Conservation (phyloP, 208 protist species). For the Trypanosoma lewisi region DNA sequence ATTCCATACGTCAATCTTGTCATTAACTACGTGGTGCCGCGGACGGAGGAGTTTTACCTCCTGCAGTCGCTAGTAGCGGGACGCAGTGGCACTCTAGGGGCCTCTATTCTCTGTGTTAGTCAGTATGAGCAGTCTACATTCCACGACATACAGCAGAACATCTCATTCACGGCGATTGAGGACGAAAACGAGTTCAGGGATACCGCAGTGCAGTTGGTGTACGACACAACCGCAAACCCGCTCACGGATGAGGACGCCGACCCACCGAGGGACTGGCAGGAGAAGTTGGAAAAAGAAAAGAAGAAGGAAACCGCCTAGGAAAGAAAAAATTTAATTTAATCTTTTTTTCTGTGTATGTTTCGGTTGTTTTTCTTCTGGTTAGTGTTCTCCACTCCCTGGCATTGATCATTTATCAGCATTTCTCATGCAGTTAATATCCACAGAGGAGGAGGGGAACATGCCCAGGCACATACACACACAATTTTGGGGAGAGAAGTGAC, state of each 20-base stretch:
- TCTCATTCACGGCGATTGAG: slow-evolving; percentile 60
- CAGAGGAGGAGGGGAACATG: not conserved
- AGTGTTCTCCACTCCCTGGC: not conserved
- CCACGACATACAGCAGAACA: slow-evolving; percentile 55
- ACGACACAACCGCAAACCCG: slow-evolving; percentile 70
- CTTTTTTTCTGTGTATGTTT: not conserved
- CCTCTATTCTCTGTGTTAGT: slow-evolving; percentile 79
- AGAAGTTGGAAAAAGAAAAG: slow-evolving; percentile 56
- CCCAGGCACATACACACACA: not conserved
- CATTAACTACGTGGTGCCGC: slow-evolving; percentile 83
- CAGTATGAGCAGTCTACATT: slow-evolving; percentile 44
- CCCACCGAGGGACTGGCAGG: slow-evolving; percentile 74
- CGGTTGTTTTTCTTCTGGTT: not conserved
- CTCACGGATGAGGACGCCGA: slow-evolving; percentile 75
- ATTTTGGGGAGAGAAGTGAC: not conserved
- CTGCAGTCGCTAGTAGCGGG: slow-evolving; percentile 81
- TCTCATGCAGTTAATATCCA: not conserved
- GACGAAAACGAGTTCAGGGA: slow-evolving; percentile 65
- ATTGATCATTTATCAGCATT: not conserved
- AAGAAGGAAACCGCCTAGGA: slow-evolving; percentile 27
- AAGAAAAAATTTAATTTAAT: not conserved
- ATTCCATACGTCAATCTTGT: slow-evolving; percentile 91
- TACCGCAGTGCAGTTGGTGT: slow-evolving; percentile 68
- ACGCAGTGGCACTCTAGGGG: slow-evolving; percentile 75
- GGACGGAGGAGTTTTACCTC: slow-evolving; percentile 82